These are phyloP conservation scores for Pezicula neosporulosa DNA, from an alignment of 2,329 filamentous ascomycete species.

Conservation along the genomic window DNA sequence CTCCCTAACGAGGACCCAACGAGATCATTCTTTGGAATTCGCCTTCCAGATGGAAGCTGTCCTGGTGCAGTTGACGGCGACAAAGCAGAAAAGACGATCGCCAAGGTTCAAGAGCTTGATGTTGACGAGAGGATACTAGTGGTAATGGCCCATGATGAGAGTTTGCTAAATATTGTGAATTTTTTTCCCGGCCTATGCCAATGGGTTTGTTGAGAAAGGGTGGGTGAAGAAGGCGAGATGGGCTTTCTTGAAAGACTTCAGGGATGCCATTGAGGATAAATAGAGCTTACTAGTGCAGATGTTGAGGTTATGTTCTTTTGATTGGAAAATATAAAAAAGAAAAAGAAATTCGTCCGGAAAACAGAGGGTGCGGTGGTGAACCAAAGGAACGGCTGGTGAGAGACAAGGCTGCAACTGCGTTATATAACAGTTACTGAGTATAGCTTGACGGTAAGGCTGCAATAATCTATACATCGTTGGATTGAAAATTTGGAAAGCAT, in stretches of 20 bases:
- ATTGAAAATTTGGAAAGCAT: too few species aligned
- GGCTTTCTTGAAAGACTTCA: constrained; percentile 41
- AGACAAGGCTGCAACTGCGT: too few species aligned
- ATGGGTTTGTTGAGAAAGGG: constrained; percentile 40
- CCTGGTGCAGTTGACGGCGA: constrained; percentile 5
- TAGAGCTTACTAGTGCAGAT: too few species aligned
- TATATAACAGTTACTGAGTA: too few species aligned
- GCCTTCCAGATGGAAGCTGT: constrained; percentile 7
- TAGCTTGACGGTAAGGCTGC: too few species aligned
- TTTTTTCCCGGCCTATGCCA: constrained; percentile 43
- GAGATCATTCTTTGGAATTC: constrained; percentile 23
- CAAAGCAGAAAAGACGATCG: constrained; percentile 30
- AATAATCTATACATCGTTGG: too few species aligned
- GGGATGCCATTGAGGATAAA: not conserved
- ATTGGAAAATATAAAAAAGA: too few species aligned
- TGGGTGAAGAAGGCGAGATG: constrained; percentile 39
- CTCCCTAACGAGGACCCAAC: constrained; percentile 29
- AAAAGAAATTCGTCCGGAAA: too few species aligned
- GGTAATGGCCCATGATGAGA: constrained; percentile 41
- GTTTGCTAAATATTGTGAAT: constrained; percentile 36
- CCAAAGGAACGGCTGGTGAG: too few species aligned
- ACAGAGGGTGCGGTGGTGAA: too few species aligned
- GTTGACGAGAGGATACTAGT: constrained; percentile 38
- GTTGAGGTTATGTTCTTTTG: too few species aligned
- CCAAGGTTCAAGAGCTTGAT: constrained; percentile 41